A percentile compares a stretch with the other conserved stretches of the same genome.
These are phyloP conservation scores for Talaromyces borbonicus DNA, from an alignment of 495 filamentous ascomycete genomes.

Conservation along the genomic window DNA sequence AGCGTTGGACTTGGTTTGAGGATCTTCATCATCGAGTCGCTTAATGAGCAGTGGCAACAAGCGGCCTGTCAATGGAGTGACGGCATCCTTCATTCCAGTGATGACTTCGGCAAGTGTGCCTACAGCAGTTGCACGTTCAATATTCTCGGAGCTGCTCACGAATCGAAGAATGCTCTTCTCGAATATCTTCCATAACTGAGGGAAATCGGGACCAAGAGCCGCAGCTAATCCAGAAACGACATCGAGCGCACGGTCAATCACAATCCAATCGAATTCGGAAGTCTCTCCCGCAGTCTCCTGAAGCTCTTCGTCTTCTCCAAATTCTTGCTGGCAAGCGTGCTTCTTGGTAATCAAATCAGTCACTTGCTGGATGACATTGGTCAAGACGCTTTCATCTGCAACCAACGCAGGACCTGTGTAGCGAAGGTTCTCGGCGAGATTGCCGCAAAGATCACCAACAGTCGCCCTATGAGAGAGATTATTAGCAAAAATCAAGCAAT, in stretches of 20 bases:
- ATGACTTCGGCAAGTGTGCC: conserved; percentile 91
- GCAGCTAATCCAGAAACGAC: conserved; percentile 73
- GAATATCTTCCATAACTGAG: conserved; percentile 85
- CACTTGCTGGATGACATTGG: conserved; percentile 57
- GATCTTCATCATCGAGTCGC: conserved; percentile 80
- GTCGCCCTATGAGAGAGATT: conserved; percentile 49
- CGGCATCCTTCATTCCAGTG: conserved; percentile 65
- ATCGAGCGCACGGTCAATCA: conserved; percentile 89
- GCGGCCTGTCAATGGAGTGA: conserved; percentile 64
- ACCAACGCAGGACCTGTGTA: conserved; percentile 83
- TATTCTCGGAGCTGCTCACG: conserved; percentile 68
- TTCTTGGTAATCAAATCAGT: conserved; percentile 70
- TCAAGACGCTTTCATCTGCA: conserved; percentile 48
- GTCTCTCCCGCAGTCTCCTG: conserved; percentile 63
- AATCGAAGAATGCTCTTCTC: conserved; percentile 84
- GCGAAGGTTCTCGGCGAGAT: conserved; percentile 86
- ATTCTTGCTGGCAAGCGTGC: conserved; percentile 87
- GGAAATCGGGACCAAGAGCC: conserved; percentile 72
- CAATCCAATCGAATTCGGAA: conserved; percentile 95
- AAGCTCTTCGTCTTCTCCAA: conserved; percentile 65
- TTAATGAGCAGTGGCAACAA: conserved; percentile 78
- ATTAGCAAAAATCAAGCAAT: conserved; percentile 27
- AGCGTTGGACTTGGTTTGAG: conserved; percentile 88
- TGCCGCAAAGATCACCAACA: conserved; percentile 92
- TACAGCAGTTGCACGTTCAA: conserved; percentile 80